Evolutionary conservation across 805 yeast species (phyloP).

Genomic region (Myxozyma lipomycoides): DNA sequence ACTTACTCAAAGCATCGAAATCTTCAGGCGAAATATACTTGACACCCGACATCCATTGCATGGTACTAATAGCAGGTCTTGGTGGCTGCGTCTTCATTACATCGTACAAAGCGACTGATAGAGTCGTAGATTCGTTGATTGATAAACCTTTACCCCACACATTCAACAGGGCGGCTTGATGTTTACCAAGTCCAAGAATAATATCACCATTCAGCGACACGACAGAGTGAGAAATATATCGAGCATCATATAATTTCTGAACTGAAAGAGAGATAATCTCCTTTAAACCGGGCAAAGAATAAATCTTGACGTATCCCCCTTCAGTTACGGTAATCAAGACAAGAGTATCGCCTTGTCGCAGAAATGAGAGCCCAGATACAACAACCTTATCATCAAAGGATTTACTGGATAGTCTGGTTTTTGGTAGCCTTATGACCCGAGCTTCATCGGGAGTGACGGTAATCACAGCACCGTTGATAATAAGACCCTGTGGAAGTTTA

Average conservation of each 20-base stretch:
- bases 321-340: slow-evolving; percentile 43
- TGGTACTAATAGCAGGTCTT: slow-evolving; percentile 73
- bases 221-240: slow-evolving; percentile 32
- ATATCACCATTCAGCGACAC: slow-evolving; percentile 43
- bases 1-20: slow-evolving; percentile 46
- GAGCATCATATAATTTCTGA: slow-evolving; percentile 24
- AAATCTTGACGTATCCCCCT: slow-evolving; percentile 47
- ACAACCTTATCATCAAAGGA: slow-evolving; percentile 48
- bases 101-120: slow-evolving; percentile 62
- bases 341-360: slow-evolving; percentile 47
- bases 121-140: slow-evolving; percentile 11
- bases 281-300: slow-evolving; percentile 23
- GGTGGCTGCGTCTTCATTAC: slow-evolving; percentile 64
- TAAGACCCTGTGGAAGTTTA: slow-evolving; percentile 56
- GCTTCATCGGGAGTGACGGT: slow-evolving; percentile 57
- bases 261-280: slow-evolving; percentile 26
- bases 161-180: slow-evolving; percentile 52
- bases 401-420: slow-evolving; percentile 60
- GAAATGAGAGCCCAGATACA: slow-evolving; percentile 50
- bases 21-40: slow-evolving; percentile 58
- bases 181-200: slow-evolving; percentile 50
- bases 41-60: slow-evolving; percentile 84
- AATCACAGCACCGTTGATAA: slow-evolving; percentile 59
- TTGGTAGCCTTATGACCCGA: slow-evolving; percentile 58
- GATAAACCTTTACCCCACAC: slow-evolving; percentile 45